Evolutionary conservation across 805 yeast genomes (phyloP).

Genomic region (Candida ficus): DNA sequence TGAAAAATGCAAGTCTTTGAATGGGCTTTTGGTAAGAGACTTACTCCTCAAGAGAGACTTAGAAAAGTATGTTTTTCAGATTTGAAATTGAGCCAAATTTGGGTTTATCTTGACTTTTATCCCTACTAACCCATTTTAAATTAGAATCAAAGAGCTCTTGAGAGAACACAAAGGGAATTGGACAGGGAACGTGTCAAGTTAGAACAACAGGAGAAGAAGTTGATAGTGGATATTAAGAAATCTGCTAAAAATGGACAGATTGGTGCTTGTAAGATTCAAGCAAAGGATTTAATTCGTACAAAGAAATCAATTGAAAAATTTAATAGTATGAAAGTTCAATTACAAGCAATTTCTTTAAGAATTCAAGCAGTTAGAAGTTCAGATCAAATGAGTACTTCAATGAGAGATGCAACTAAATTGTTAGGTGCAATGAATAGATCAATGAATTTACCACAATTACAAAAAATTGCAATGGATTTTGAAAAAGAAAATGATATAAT

Average conservation of each 20-base stretch:
- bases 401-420: conserved; percentile 88
- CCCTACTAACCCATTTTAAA: not conserved
- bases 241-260: conserved; percentile 88
- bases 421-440: conserved; percentile 82
- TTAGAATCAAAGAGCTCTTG: conserved; percentile 88
- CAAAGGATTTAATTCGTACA: conserved; percentile 90
- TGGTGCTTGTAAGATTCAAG: conserved; percentile 88
- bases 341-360: conserved; percentile 89
- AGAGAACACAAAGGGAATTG: conserved; percentile 89
- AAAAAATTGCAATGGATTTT: conserved; percentile 90
- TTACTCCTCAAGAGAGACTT: conserved; percentile 92
- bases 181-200: conserved; percentile 82
- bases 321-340: conserved; percentile 86
- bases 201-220: conserved; percentile 87
- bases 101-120: not conserved
- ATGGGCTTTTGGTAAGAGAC: conserved; percentile 93
- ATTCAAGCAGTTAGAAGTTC: conserved; percentile 89
- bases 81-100: not conserved
- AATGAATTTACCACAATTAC: conserved; percentile 87
- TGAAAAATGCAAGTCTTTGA: conserved; percentile 73
- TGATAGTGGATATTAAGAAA: conserved; percentile 80
- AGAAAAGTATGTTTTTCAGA: conserved; percentile 46
- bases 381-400: conserved; percentile 91
- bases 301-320: conserved; percentile 78
- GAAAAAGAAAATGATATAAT: conserved; percentile 90